Evolutionary conservation across 176 grass and related monocot genomes (phyloP).

Genomic region (Bonia amplexicaulis): DNA sequence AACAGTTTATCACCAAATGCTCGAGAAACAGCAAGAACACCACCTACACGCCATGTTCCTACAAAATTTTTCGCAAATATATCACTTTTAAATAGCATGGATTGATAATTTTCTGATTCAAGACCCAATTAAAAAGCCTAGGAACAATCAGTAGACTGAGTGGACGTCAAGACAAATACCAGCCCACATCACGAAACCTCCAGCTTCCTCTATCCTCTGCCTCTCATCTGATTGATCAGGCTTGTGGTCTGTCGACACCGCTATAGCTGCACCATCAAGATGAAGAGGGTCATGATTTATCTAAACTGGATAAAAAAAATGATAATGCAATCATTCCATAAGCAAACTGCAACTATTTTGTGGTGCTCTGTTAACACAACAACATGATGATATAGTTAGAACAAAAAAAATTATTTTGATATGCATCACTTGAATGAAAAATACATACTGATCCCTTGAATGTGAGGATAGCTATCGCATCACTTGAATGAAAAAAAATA

Average conservation of each 20-base stretch:
- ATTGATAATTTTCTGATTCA: background rate
- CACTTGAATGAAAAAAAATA: background rate
- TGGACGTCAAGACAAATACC: slow-evolving; percentile 31
- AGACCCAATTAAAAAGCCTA: background rate
- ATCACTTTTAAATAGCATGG: background rate
- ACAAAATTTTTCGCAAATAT: background rate
- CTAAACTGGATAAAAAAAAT: background rate
- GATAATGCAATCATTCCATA: background rate
- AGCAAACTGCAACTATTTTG: background rate
- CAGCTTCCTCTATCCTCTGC: slow-evolving; percentile 79
- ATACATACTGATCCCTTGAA: too few relatives aligned
- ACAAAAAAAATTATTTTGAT: background rate
- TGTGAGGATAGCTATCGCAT: background rate
- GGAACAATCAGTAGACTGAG: background rate
- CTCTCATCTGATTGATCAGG: slow-evolving; percentile 78
- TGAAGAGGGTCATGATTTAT: background rate
- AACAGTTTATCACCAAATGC: slow-evolving; percentile 86
- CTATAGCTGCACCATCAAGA: slow-evolving; percentile 48
- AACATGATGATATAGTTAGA: background rate
- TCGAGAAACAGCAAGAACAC: slow-evolving; percentile 83
- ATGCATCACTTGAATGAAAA: background rate
- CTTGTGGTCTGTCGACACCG: slow-evolving; percentile 85
- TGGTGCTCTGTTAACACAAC: background rate
- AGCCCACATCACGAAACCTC: slow-evolving; percentile 96
- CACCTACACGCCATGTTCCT: slow-evolving; percentile 91